Evolutionary conservation across 768 basidiomycete genomes (phyloP).

Genomic region (Tephrocybe rancida): DNA sequence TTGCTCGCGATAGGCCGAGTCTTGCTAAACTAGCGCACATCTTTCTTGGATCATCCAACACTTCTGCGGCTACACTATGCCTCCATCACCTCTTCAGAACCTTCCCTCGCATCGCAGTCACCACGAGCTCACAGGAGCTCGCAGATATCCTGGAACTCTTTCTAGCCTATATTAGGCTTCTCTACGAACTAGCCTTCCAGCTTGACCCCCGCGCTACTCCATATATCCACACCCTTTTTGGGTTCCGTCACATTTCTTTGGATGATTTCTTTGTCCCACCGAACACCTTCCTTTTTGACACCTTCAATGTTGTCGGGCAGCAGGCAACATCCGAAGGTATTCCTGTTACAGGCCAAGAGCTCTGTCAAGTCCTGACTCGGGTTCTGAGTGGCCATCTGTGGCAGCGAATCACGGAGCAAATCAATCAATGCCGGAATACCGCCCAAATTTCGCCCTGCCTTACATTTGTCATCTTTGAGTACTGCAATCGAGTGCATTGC

Average conservation of each 20-base stretch:
- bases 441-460: constrained; percentile 43
- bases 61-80: constrained; percentile 41
- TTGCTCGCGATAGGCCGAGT: constrained; percentile 15
- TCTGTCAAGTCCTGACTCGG: constrained; percentile 23
- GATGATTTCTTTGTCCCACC: constrained; percentile 28
- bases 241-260: constrained; percentile 26
- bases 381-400: constrained; percentile 28
- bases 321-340: not conserved
- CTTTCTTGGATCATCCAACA: constrained; percentile 30
- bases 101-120: constrained; percentile 23
- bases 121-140: constrained; percentile 26
- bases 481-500: constrained; percentile 37
- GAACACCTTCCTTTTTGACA: constrained; percentile 26
- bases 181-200: constrained; percentile 29
- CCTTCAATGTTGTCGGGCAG: constrained; percentile 2
- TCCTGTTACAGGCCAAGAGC: constrained; percentile 17
- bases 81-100: constrained; percentile 41
- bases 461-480: constrained; percentile 25
- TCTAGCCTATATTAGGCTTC: constrained; percentile 31
- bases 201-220: constrained; percentile 24
- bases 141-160: constrained; percentile 34
- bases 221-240: constrained; percentile 35
- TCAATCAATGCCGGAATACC: constrained; percentile 29
- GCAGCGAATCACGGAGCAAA: constrained; percentile 30
- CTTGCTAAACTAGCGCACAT: constrained; percentile 33